Evolutionary conservation across 1,284 basidiomycete genomes (phyloP).

Genomic region (Trametes pubescens): DNA sequence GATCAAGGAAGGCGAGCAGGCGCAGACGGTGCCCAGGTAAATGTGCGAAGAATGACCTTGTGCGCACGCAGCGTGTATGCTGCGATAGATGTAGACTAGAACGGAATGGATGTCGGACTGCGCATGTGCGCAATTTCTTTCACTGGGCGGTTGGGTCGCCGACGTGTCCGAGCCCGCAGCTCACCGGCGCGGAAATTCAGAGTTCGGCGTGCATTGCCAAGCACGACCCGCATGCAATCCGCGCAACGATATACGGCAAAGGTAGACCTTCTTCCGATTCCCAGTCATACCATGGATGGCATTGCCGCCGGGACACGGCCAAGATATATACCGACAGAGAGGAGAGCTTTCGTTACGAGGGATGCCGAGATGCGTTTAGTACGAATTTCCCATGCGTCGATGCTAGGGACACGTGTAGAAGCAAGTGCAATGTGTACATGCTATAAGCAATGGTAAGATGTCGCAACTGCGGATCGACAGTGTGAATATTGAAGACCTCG

Average conservation of each 20-base stretch:
- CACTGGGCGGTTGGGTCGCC: neutral
- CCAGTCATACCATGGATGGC: neutral
- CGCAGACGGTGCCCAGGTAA: constrained; percentile 17
- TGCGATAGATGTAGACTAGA: neutral
- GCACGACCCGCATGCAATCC: neutral
- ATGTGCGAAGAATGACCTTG: neutral
- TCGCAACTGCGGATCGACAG: no score
- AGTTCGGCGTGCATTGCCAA: neutral
- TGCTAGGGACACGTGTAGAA: neutral
- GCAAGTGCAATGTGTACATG: neutral
- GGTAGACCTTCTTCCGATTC: neutral
- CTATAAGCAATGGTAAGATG: no score
- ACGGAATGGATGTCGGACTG: neutral
- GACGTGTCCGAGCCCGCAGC: neutral
- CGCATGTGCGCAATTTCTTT: neutral
- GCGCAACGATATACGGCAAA: neutral
- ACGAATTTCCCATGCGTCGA: constrained; percentile 18
- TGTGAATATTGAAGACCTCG: no score
- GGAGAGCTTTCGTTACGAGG: neutral
- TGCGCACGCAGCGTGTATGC: neutral
- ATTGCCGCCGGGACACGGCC: neutral
- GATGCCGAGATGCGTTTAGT: constrained; percentile 9
- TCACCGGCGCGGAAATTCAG: neutral
- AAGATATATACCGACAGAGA: neutral
- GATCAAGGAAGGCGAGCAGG: constrained; percentile 21